A percentile compares a stretch with the other conserved stretches of the same genome.
Evolutionary conservation across 805 yeast species (phyloP).

Genomic region (Nakazawaea siamensis): DNA sequence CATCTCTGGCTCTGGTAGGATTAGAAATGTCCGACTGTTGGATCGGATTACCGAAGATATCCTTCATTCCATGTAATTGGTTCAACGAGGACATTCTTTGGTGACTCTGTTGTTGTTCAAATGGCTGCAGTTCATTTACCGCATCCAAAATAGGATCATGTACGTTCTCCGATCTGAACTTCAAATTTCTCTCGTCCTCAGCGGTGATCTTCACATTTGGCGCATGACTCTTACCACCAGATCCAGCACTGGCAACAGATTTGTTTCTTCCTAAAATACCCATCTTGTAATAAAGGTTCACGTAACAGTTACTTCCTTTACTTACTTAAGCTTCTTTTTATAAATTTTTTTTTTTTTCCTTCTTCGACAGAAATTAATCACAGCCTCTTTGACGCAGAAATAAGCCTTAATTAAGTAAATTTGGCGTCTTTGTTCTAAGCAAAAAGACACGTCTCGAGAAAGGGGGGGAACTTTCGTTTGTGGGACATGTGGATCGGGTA

Average conservation of each 20-base stretch:
- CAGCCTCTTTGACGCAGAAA: too few relatives aligned
- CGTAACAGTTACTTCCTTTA: too few relatives aligned
- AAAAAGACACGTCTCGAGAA: too few relatives aligned
- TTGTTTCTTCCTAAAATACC: slow-evolving; percentile 8
- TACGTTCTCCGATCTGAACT: slow-evolving; percentile 59
- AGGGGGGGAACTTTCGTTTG: too few relatives aligned
- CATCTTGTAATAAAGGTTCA: too few relatives aligned
- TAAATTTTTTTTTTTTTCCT: too few relatives aligned
- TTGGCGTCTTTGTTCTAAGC: too few relatives aligned
- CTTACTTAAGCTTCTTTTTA: too few relatives aligned
- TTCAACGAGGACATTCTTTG: slow-evolving; percentile 23
- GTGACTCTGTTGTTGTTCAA: slow-evolving; percentile 44
- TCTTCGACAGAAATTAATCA: too few relatives aligned
- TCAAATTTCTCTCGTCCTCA: slow-evolving; percentile 45
- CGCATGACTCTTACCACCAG: slow-evolving; percentile 14
- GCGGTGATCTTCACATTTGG: slow-evolving; percentile 34
- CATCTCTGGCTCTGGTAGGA: slow-evolving; percentile 90
- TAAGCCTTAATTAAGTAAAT: too few relatives aligned
- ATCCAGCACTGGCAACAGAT: neutral
- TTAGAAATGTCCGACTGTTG: slow-evolving; percentile 78
- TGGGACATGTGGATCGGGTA: too few relatives aligned
- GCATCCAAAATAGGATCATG: slow-evolving; percentile 92
- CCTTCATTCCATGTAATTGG: slow-evolving; percentile 53
- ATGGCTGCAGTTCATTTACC: slow-evolving; percentile 93
- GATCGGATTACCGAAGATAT: slow-evolving; percentile 82